Base-by-base conservation (phyloP, 129 eudicot genomes). In the sunflower (Helianthus annuus) region DNA sequence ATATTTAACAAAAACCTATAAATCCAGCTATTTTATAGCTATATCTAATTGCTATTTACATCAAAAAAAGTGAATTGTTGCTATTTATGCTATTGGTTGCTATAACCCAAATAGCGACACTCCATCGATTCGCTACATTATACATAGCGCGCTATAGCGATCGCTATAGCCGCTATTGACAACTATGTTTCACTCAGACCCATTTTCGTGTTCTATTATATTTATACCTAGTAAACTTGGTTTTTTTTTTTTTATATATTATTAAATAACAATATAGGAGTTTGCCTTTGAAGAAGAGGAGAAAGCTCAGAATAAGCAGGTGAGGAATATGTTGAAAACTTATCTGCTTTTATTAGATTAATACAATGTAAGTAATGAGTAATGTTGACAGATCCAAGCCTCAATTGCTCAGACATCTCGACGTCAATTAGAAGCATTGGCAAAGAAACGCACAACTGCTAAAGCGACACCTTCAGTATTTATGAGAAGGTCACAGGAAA, bases 371-470 rank as follows among this genome's bases (percentile, higher is more conserved):
- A 42, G 10, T 51, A 12, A 57, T 46, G 58, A 56, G 32, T 58
- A 22, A 45, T 11, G 11, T 76, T 49, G 13, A 69, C 88, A 93
- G 98, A 93, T 93, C 57, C 98, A 93, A 84, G 97, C 83, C 44
- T 81, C 89, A 10, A 87, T 93, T 63, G 97, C 98, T 32, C 89
- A 93, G 71, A 93, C 98, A 40, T 78, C 82, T 24, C 84, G 84
- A 5, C 85, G 98, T n/a, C 98, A 93, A 66, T 69, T 92, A 49
- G 98, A 93, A 81, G 98, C 92, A 76, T 68, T 93, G 76, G 95
- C 91, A 42, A 90, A 76, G 79, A 93, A 93, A 48, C 84, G 92
- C 17, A 71, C 88, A n/a, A 73, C 68, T 51, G 83, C 81, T 27
- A 86, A 86, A 87, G 83, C 78, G 10, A 80, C 90, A 27, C 89